Evolutionary conservation across 2,329 filamentous ascomycete genomes (phyloP), one percentile per base, ranked within the genome.

Genomic region (Penicillium hordei): DNA sequence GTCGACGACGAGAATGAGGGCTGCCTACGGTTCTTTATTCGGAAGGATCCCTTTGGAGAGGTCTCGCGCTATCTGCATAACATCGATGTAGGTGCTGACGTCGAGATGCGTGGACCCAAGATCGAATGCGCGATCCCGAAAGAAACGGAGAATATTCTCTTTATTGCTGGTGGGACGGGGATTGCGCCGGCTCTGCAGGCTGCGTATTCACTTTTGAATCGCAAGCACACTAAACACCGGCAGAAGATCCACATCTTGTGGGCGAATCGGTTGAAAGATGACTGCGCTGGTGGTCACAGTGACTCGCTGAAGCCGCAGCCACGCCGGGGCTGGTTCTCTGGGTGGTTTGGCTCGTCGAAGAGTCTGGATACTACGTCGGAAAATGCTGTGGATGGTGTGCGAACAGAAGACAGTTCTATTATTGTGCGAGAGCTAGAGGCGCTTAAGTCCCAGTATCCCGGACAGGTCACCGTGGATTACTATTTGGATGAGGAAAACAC

Each of bases 121-220:
- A 73, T 85, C 1, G 91, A 93, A 46, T 90, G 88, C 60, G 74
- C 78, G 23, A 73, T 89, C 7, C 82, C 84, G 72, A 82, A 67
- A 5, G 74, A 82, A 55, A 79, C 84, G 27, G 73, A 77, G 49
- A 79, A 83, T 58, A 81, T 97, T 3, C 79, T 97, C 2, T 96
- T 97, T 69, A 78, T 97, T 23, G 94, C 93, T 1, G 94, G 93
- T 2, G 94, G 94, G 0, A 99, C 94, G 0, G 93, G 94, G 1
- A 89, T 99, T 66, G 92, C 91, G 17, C 91, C 93, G 0, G 94
- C 93, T 8, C 76, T 97, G 73, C 93, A 97, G 75, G 84, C 89
- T 40, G 90, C 87, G 1, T 78, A 86, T 60, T 84, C 85, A 0
- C 74, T 93, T 12, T 76, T 70, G 49, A 65, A 62, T 55, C 60